Percentiles rank a stretch among this genome's conserved stretches.
These are phyloP conservation scores for Musa itinerans DNA, from an alignment of 176 grass and related monocot genomes.

Conservation along the genomic window DNA sequence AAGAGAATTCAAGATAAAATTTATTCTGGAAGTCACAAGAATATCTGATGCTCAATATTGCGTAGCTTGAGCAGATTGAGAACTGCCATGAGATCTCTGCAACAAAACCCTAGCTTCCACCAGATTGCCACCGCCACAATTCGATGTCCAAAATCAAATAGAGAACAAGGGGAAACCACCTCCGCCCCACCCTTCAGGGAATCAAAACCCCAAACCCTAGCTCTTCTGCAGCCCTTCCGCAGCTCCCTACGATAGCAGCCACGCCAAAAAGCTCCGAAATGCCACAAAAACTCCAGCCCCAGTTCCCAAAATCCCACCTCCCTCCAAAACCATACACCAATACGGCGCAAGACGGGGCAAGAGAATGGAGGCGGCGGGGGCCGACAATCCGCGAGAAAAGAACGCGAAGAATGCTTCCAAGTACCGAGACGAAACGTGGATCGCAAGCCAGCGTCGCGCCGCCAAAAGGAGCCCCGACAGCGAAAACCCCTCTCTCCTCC, in stretches of 20 bases:
- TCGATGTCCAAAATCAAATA: neutral
- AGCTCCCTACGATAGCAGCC: no score
- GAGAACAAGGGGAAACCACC: neutral
- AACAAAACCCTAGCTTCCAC: conserved; percentile 11
- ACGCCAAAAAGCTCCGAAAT: neutral
- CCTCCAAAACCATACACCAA: neutral
- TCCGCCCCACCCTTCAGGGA: neutral
- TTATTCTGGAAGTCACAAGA: neutral
- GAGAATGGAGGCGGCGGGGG: neutral
- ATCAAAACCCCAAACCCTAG: neutral
- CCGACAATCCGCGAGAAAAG: neutral
- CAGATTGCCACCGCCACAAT: neutral
- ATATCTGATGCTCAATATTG: neutral
- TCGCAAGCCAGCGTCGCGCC: neutral
- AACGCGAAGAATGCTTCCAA: neutral
- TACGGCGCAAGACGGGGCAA: neutral
- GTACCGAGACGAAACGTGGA: neutral
- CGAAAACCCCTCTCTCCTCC: neutral
- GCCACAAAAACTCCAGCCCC: neutral
- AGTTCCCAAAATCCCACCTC: neutral
- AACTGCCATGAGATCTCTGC: neutral
- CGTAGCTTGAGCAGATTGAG: neutral
- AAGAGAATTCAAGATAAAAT: neutral
- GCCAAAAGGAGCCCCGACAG: neutral
- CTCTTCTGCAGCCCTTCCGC: neutral